phyloP scores from a whole-genome alignment of 2,329 filamentous ascomycete genomes.

The Verruconis gallopava region DNA sequence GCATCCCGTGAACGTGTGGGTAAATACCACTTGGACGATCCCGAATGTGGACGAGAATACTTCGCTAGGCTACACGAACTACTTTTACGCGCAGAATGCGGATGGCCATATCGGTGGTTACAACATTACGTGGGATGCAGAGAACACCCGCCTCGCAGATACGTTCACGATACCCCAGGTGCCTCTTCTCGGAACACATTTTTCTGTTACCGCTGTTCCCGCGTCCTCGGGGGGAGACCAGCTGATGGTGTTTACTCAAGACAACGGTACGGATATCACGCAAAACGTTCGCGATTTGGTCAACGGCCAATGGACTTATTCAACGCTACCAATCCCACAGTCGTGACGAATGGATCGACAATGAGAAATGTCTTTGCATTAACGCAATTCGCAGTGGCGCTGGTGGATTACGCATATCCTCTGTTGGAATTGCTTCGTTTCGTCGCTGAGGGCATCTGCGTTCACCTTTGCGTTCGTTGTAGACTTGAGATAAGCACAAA shows the following conservation, averaged over 20 bases:
- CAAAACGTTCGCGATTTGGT: slow-evolving; percentile 19
- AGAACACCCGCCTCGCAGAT: slow-evolving; percentile 25
- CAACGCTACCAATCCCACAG: slow-evolving; percentile 4
- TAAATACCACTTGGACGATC: slow-evolving; percentile 21
- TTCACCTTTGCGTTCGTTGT: no score
- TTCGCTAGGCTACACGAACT: slow-evolving; percentile 30
- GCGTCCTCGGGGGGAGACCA: slow-evolving; percentile 15
- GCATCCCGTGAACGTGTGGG: slow-evolving; percentile 30
- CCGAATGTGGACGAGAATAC: slow-evolving; percentile 26
- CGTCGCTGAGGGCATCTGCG: no score
- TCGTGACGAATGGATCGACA: no score
- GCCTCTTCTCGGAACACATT: slow-evolving; percentile 27
- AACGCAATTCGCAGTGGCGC: no score
- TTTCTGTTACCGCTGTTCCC: slow-evolving; percentile 25
- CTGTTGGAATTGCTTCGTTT: no score
- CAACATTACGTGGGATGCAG: slow-evolving; percentile 25
- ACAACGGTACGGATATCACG: slow-evolving; percentile 18
- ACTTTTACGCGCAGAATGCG: slow-evolving; percentile 28
- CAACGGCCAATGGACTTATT: slow-evolving; percentile 19
- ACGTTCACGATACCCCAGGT: slow-evolving; percentile 22
- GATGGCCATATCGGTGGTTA: slow-evolving; percentile 26
- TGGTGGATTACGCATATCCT: no score
- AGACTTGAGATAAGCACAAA: no score
- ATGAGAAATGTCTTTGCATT: no score
- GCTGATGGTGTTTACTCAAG: slow-evolving; percentile 22